A percentile compares a stretch with the other conserved stretches of the same genome.
Conservation (phyloP, 306 rosid genomes). For the Begonia fuchsioides region DNA sequence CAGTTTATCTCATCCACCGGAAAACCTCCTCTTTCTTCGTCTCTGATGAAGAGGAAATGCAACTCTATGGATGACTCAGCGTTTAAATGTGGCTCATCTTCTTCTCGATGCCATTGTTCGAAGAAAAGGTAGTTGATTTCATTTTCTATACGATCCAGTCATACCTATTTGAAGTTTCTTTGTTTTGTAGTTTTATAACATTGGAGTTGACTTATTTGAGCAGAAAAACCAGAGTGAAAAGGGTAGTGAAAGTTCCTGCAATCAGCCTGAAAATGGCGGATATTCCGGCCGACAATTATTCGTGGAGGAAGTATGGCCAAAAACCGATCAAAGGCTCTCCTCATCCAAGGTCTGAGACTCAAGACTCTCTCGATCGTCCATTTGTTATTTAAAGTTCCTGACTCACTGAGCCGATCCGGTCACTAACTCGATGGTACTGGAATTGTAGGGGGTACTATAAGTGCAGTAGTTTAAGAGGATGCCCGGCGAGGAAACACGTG, state of each 20-base stretch:
- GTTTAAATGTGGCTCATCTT: slow-evolving; percentile 55
- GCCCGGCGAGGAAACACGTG: slow-evolving; percentile 80
- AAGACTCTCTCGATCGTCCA: background rate
- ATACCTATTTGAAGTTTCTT: background rate
- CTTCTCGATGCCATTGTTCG: slow-evolving; percentile 32
- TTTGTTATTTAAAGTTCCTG: no score
- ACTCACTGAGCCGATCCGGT: no score
- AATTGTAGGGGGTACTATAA: slow-evolving; percentile 64
- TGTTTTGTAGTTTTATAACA: slow-evolving; percentile 1
- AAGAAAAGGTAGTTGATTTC: slow-evolving; percentile 43
- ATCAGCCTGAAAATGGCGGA: slow-evolving; percentile 73
- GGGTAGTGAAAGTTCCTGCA: slow-evolving; percentile 66
- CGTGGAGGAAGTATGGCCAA: slow-evolving; percentile 86
- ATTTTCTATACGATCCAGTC: background rate
- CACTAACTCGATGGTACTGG: no score
- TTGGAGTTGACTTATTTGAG: background rate
- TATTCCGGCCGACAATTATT: slow-evolving; percentile 84
- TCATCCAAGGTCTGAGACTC: slow-evolving; percentile 49
- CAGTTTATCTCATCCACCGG: slow-evolving; percentile 55
- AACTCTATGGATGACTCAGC: slow-evolving; percentile 54
- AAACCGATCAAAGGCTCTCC: slow-evolving; percentile 88
- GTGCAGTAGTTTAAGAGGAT: slow-evolving; percentile 64
- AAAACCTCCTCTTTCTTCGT: slow-evolving; percentile 55
- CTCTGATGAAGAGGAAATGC: slow-evolving; percentile 71
- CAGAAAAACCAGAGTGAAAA: slow-evolving; percentile 52